phyloP scores from a whole-genome alignment of 108 stramenopile genomes.

The Cyclotella kingstonii region DNA sequence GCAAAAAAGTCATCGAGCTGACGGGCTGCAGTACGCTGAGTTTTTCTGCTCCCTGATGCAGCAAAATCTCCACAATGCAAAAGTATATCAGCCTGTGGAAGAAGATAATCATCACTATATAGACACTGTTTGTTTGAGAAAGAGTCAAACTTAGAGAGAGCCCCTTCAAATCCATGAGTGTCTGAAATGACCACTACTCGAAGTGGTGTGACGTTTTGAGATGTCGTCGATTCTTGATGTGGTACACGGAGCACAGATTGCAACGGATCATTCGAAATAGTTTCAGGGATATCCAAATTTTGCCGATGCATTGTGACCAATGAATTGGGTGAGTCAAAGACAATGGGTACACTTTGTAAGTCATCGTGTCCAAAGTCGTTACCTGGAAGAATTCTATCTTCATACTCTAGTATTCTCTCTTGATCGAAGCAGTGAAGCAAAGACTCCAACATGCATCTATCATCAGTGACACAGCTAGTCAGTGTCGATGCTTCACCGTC shows the following conservation, averaged over 20 bases:
- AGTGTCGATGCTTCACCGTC: too few species aligned
- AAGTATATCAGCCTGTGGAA: conserved; percentile 67
- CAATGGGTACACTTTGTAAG: too few species aligned
- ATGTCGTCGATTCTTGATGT: conserved; percentile 1
- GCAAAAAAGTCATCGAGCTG: conserved; percentile 62
- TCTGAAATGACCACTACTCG: conserved; percentile 63
- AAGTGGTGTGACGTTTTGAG: conserved; percentile 25
- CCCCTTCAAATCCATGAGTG: conserved; percentile 73
- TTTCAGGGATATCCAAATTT: too few species aligned
- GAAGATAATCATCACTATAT: conserved; percentile 21
- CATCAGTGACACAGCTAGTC: too few species aligned
- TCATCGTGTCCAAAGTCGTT: not conserved
- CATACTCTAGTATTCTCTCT: conserved; percentile 1
- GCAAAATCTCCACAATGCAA: conserved; percentile 80
- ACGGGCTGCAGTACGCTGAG: conserved; percentile 24
- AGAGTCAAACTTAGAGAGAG: conserved; percentile 25
- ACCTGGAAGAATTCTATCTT: not conserved
- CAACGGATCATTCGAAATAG: conserved; percentile 29
- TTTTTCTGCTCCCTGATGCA: conserved; percentile 37
- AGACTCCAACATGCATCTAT: too few species aligned
- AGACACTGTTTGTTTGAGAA: not conserved
- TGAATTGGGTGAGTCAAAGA: too few species aligned
- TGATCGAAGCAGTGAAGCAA: too few species aligned
- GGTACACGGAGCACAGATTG: conserved; percentile 23
- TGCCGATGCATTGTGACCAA: too few species aligned